Base-by-base conservation (phyloP, 495 filamentous ascomycete species). In the Wilcoxina mikolae region DNA sequence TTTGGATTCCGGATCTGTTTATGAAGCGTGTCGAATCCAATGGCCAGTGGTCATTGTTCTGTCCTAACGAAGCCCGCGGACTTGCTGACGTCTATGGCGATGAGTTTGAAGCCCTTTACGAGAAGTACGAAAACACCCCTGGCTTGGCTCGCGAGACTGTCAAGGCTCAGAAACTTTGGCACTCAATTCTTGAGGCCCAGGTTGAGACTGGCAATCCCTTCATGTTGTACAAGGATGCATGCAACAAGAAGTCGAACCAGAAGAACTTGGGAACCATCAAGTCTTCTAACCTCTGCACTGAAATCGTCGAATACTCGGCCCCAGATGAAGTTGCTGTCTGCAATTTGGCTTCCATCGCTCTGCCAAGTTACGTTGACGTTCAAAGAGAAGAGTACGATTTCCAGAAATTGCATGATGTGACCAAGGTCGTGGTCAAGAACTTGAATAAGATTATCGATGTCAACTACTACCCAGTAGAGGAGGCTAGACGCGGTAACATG, bases 111-210 rank as follows among this genome's bases (percentile, higher is more conserved):
- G 82, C 84, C 56, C 81, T 96, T 49, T 98, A 95, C 65, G 85
- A 91, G 70, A 82, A 80, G 71, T 96, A 96, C 65, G 91, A 96
- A 72, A 76, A 74, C 61, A 87, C 94, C 68, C 60, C 59, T n/a
- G 87, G 87, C 58, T 78, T 84, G 54, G 87, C 91, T 48, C 87
- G 89, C 54, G 81, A 82, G 70, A 94, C 82, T 31, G 73, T 98
- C 68, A 91, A 94, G 72, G 91, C 91, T 46, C 91, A 98, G 75
- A 95, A 96, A 76, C 84, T 98, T 46, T 98, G 91, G 91, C 95
- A 95, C 68, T 84, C 87, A 51, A 94, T 98, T 57, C 78, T 98
- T 38, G 91, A 98, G 70, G 83, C 93, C 54, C 91, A 98, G 73
- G 95, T 88, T 27, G 91, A 98, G 79, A 98, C 91, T 38, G 91